These are phyloP conservation scores for Annulohypoxylon maeteangense DNA, from an alignment of 495 filamentous ascomycete genomes.

Conservation along the genomic window DNA sequence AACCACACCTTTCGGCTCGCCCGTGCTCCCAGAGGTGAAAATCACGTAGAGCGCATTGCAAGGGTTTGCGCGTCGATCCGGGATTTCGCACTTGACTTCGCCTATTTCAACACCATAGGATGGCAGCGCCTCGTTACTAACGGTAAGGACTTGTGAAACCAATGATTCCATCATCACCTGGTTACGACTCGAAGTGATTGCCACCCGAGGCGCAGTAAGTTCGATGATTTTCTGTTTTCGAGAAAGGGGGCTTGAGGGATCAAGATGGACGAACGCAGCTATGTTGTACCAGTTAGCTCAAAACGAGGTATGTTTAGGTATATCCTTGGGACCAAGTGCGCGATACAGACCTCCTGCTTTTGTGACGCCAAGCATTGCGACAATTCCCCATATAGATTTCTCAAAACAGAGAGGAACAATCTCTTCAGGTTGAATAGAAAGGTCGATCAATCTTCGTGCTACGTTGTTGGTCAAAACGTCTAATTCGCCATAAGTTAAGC, in stretches of 20 bases:
- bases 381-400: not conserved
- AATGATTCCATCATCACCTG: not conserved
- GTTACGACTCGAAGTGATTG: not conserved
- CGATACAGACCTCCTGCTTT: not conserved
- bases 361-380: not conserved
- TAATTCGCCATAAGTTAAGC: not conserved
- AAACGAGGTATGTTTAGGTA: not conserved
- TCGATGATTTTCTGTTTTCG: not conserved
- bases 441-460: not conserved
- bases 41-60: not conserved
- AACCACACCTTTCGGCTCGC: not conserved
- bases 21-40: not conserved
- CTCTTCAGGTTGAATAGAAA: not conserved
- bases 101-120: not conserved
- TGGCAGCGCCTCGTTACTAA: not conserved
- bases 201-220: not conserved
- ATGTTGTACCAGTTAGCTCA: not conserved
- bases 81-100: not conserved
- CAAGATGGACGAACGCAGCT: not conserved
- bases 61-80: not conserved
- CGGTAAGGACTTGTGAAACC: not conserved
- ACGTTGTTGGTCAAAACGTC: not conserved
- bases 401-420: not conserved
- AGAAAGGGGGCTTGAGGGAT: not conserved
- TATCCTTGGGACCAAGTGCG: not conserved